Base-by-base conservation (phyloP, 1,284 basidiomycete genomes). In the Tetrapyrgos nigripes region DNA sequence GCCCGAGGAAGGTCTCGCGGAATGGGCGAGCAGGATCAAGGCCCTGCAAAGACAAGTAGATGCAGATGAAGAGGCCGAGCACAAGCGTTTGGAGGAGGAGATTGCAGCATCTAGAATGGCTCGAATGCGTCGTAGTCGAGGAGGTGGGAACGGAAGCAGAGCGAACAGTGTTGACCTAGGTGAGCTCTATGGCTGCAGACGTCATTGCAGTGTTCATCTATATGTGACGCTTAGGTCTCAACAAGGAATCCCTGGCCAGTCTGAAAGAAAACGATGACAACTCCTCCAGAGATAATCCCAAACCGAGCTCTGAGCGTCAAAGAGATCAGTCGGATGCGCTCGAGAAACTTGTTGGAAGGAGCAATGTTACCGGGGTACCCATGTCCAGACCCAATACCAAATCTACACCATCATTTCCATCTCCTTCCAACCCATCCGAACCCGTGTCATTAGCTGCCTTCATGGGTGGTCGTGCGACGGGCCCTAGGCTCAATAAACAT, bases 1-100 rank as follows among this genome's bases (percentile, higher is more conserved):
- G 75, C 68, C 78, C 76, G 88, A 89, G 63, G 75, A 79, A 10
- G 86, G 84, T 35, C 78, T 92, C n/a, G 80, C 89, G 19, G 90
- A 93, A 71, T 93, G 91, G 91, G 83, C 90, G 17, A 88, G 76
- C 72, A 87, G 82, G 76, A 91, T 93, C 72, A 89, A 88, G 71
- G 88, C 85, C 13, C 74, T 92, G 69, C 90, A 92, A 70, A 83
- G 84, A 55, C 89, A 92, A 67, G 88, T 92, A 29, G 91, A 93
- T 64, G 86, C 86, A 19, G 88, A 91, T 63, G 90, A 91, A 62
- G 90, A 91, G 69, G 82, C 79, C 5, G 91, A 93, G 66, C 85
- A 91, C 65, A 83, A 79, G 53, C 79, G 84, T 59, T 79, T 93
- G 1, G 90, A 92, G 71, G 84, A 91, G 63, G 91, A 93, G 72